A percentile compares a stretch with the other conserved stretches of the same genome.
Conservation (phyloP, 306 rosid genomes). For the Cicer yamashitae region DNA sequence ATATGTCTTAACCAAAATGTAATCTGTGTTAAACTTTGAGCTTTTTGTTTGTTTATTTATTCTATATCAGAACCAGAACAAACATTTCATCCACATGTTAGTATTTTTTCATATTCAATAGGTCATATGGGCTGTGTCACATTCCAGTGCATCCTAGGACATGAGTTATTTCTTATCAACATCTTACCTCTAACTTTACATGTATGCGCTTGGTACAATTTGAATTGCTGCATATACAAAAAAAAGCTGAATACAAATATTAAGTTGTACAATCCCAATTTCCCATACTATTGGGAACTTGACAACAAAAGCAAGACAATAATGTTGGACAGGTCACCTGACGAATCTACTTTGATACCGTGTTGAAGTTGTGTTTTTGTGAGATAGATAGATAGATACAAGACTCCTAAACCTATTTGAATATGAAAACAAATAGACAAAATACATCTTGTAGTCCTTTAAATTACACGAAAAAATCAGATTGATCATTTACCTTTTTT, state of each 20-base stretch:
- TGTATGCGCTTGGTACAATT: neutral
- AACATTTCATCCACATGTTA: conserved; percentile 23
- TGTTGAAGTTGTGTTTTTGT: neutral
- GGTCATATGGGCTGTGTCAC: conserved; percentile 16
- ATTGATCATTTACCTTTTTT: too few relatives aligned
- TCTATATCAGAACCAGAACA: conserved; percentile 32
- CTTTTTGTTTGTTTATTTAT: conserved; percentile 17
- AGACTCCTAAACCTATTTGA: neutral
- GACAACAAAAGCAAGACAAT: neutral
- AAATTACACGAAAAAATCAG: too few relatives aligned
- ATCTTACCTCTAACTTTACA: conserved; percentile 23
- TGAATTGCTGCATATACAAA: conserved; percentile 30
- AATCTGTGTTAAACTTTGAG: neutral
- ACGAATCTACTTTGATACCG: neutral
- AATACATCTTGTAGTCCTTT: too few relatives aligned
- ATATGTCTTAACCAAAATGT: neutral
- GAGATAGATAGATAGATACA: neutral
- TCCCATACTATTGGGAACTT: neutral
- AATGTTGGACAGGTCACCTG: neutral
- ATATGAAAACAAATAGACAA: neutral
- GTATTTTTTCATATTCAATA: conserved; percentile 4
- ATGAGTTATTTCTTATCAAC: conserved; percentile 15
- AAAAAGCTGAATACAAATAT: neutral
- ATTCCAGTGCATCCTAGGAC: conserved; percentile 7
- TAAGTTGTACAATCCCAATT: neutral